A percentile compares a stretch with the other conserved stretches of the same genome.
Evolutionary conservation across 257 asterid species (phyloP).

Genomic region (Galeopsis tetrahit): DNA sequence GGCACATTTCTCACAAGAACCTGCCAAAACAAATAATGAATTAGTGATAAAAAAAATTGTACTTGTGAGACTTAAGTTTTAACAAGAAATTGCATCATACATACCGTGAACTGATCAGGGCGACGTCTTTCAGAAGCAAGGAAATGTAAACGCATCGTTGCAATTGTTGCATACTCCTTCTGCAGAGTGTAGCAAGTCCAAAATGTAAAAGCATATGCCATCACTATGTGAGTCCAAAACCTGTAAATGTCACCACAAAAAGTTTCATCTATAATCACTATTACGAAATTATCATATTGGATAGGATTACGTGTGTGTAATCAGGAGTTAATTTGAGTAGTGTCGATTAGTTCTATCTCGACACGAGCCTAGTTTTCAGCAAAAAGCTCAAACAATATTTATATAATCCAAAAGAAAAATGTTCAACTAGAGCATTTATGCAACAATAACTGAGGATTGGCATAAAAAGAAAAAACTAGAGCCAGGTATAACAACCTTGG

Average conservation of each 20-base stretch:
- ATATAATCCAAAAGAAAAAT: background rate
- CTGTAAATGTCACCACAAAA: constrained; percentile 44
- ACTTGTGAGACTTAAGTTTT: background rate
- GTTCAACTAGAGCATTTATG: background rate
- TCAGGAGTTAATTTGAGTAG: background rate
- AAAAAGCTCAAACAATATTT: background rate
- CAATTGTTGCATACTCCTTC: constrained; percentile 67
- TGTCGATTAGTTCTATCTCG: background rate
- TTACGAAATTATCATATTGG: background rate
- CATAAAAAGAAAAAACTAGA: background rate
- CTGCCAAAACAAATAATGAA: constrained; percentile 40
- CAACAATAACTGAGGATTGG: constrained; percentile 2
- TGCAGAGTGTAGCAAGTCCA: constrained; percentile 87
- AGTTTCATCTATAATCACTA: background rate
- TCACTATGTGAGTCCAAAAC: constrained; percentile 90
- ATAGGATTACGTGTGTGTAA: background rate
- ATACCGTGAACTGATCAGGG: constrained; percentile 93
- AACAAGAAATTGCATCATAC: constrained; percentile 44
- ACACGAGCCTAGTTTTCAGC: background rate
- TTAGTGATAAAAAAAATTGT: no score
- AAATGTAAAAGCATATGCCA: constrained; percentile 92
- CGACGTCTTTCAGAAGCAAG: constrained; percentile 89
- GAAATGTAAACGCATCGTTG: constrained; percentile 85
- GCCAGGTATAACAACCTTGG: constrained; percentile 63
- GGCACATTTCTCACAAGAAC: constrained; percentile 93